Evolutionary conservation across 352 stramenopile genomes (phyloP).

Genomic region (Phytophthora fragariaefolia): DNA sequence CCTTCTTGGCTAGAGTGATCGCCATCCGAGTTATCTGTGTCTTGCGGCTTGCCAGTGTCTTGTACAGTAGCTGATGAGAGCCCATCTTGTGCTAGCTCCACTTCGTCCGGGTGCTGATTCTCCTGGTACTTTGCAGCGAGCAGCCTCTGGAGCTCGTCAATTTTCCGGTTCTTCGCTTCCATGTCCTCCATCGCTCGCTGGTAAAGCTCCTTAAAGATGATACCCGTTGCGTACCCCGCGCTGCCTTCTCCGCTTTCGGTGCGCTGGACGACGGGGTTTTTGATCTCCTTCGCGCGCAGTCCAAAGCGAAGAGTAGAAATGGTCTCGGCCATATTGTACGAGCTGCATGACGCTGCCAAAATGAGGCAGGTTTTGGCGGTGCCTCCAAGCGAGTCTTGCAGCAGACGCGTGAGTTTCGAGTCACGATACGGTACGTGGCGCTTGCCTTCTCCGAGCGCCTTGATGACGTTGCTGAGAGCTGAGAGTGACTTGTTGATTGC

Average conservation of each 20-base stretch:
- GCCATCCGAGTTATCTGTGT: constrained; percentile 28
- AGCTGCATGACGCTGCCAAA: constrained; percentile 89
- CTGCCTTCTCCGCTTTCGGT: constrained; percentile 35
- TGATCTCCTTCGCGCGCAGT: constrained; percentile 80
- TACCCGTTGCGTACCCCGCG: constrained; percentile 29
- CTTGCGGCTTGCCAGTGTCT: constrained; percentile 22
- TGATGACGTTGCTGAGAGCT: constrained; percentile 88
- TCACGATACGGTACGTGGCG: constrained; percentile 83
- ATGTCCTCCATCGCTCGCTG: constrained; percentile 72
- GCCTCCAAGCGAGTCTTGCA: constrained; percentile 92
- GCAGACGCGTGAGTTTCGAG: constrained; percentile 84
- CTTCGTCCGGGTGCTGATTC: constrained; percentile 33
- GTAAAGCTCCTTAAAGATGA: constrained; percentile 75
- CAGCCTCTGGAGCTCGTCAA: constrained; percentile 65
- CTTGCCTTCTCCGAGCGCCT: constrained; percentile 77
- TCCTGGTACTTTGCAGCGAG: constrained; percentile 52
- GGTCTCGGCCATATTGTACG: constrained; percentile 82
- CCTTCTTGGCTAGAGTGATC: constrained; percentile 37
- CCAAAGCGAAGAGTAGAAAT: constrained; percentile 83
- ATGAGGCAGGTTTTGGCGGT: constrained; percentile 96
- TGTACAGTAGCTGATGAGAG: not conserved
- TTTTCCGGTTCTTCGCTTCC: constrained; percentile 72
- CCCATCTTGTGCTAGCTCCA: not conserved
- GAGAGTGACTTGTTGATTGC: constrained; percentile 89
- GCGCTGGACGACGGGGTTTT: constrained; percentile 70